A percentile compares a stretch with the other conserved stretches of the same genome.
Conservation (phyloP, 495 filamentous ascomycete genomes). For the Penicillium paxilli region DNA sequence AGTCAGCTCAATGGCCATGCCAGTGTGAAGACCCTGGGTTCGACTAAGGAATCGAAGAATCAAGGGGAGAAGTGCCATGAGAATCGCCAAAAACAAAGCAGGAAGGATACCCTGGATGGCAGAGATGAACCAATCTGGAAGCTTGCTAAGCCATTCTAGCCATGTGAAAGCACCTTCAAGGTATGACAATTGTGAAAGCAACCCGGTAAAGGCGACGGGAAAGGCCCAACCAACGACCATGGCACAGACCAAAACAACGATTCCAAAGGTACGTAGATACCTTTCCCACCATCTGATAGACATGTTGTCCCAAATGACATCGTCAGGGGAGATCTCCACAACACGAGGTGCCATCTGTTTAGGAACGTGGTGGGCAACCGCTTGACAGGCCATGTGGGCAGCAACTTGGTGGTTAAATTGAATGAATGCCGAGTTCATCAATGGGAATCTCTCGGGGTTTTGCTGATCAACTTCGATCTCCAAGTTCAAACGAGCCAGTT, state of each 20-base stretch:
- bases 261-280: slow-evolving; percentile 70
- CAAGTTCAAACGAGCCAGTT: slow-evolving; percentile 83
- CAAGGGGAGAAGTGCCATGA: slow-evolving; percentile 79
- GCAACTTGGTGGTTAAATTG: slow-evolving; percentile 98
- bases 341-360: slow-evolving; percentile 92
- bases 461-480: slow-evolving; percentile 93
- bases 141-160: slow-evolving; percentile 66
- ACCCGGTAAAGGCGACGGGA: slow-evolving; percentile 84
- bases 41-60: slow-evolving; percentile 72
- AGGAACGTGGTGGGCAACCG: slow-evolving; percentile 86
- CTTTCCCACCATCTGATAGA: slow-evolving; percentile 93
- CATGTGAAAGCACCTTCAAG: slow-evolving; percentile 64
- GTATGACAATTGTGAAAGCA: slow-evolving; percentile 71
- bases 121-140: slow-evolving; percentile 65
- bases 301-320: slow-evolving; percentile 98
- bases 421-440: slow-evolving; percentile 98
- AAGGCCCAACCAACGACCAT: slow-evolving; percentile 91
- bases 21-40: slow-evolving; percentile 80
- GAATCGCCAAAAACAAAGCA: slow-evolving; percentile 70
- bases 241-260: slow-evolving; percentile 64
- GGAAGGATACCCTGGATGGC: slow-evolving; percentile 87
- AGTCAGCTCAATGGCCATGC: slow-evolving; percentile 73
- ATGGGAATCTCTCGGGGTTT: slow-evolving; percentile 80
- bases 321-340: slow-evolving; percentile 89
- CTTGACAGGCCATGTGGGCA: slow-evolving; percentile 96